A percentile compares a stretch with the other conserved stretches of the same genome.
phyloP scores from a whole-genome alignment of 2,329 filamentous ascomycete genomes.

The Amesomyces nigricolor region DNA sequence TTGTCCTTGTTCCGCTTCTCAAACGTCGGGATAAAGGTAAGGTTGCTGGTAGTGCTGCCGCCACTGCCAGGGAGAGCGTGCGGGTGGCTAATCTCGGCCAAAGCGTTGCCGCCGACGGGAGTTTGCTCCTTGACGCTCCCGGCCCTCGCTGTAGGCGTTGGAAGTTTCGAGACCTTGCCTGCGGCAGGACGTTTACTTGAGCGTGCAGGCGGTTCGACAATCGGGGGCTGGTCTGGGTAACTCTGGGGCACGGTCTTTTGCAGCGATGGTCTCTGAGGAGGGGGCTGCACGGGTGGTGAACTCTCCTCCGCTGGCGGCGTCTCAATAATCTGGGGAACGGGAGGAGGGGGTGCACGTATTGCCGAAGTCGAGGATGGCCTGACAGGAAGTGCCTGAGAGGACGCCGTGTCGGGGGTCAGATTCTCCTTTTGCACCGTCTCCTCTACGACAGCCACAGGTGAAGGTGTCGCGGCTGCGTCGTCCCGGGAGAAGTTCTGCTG shows the following conservation, averaged over 20 bases:
- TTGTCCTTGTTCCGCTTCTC: constrained; percentile 73
- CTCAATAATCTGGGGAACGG: constrained; percentile 59
- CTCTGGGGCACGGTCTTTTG: constrained; percentile 42
- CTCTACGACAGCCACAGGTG: constrained; percentile 4
- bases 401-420: constrained; percentile 11
- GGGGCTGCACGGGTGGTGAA: constrained; percentile 32
- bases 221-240: constrained; percentile 35
- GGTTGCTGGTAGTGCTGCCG: constrained; percentile 63
- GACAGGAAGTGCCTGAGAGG: constrained; percentile 32
- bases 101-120: constrained; percentile 28
- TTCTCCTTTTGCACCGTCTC: constrained; percentile 16
- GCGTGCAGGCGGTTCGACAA: constrained; percentile 30
- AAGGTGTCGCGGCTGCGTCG: constrained; percentile 21
- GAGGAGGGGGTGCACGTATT: constrained; percentile 27
- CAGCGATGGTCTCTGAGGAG: constrained; percentile 52
- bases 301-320: constrained; percentile 45
- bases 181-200: constrained; percentile 29
- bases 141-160: constrained; percentile 1
- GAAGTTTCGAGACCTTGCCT: constrained; percentile 15
- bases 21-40: constrained; percentile 75
- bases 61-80: constrained; percentile 65
- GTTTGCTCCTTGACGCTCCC: constrained; percentile 18
- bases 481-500: constrained; percentile 48
- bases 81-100: constrained; percentile 62
- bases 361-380: constrained; percentile 34